These are phyloP conservation scores for Zymoseptoria tritici DNA, from an alignment of 2,329 filamentous ascomycete species.

Conservation along the genomic window DNA sequence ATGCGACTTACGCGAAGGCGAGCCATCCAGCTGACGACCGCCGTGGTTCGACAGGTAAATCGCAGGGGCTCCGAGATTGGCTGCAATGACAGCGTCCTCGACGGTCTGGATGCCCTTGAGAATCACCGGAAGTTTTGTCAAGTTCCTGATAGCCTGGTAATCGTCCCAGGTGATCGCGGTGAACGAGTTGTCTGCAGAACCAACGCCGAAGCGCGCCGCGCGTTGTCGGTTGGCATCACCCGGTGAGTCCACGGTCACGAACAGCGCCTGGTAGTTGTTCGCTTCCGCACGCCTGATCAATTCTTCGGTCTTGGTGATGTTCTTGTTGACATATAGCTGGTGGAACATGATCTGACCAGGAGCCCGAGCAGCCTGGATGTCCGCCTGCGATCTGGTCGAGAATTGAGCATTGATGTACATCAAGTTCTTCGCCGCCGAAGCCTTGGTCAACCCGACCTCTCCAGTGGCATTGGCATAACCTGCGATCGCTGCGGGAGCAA, in stretches of 20 bases:
- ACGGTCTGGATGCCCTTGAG: slow-evolving; percentile 37
- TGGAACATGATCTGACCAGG: slow-evolving; percentile 33
- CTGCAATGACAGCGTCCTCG: slow-evolving; percentile 34
- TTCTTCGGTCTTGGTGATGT: slow-evolving; percentile 31
- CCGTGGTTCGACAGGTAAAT: slow-evolving; percentile 50
- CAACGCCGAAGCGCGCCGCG: slow-evolving; percentile 61
- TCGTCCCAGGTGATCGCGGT: slow-evolving; percentile 73
- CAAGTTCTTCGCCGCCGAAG: slow-evolving; percentile 41
- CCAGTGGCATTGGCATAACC: slow-evolving; percentile 65
- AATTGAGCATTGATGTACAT: slow-evolving; percentile 43
- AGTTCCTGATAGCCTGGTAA: slow-evolving; percentile 30
- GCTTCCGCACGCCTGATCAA: slow-evolving; percentile 33
- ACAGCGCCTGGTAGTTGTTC: slow-evolving; percentile 33
- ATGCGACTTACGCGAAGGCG: slow-evolving; percentile 40
- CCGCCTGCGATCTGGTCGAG: slow-evolving; percentile 28
- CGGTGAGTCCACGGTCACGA: slow-evolving; percentile 42
- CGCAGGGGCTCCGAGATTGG: slow-evolving; percentile 36
- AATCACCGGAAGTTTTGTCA: slow-evolving; percentile 33
- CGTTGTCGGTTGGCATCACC: slow-evolving; percentile 37
- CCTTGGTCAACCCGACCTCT: slow-evolving; percentile 37
- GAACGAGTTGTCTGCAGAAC: slow-evolving; percentile 41
- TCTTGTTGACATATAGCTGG: slow-evolving; percentile 29
- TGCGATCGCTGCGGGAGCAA: slow-evolving; percentile 80
- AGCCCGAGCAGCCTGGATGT: slow-evolving; percentile 26
- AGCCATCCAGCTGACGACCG: slow-evolving; percentile 44